These are phyloP conservation scores for Alternaria infectoria DNA, from an alignment of 2,329 filamentous ascomycete species.

Conservation along the genomic window DNA sequence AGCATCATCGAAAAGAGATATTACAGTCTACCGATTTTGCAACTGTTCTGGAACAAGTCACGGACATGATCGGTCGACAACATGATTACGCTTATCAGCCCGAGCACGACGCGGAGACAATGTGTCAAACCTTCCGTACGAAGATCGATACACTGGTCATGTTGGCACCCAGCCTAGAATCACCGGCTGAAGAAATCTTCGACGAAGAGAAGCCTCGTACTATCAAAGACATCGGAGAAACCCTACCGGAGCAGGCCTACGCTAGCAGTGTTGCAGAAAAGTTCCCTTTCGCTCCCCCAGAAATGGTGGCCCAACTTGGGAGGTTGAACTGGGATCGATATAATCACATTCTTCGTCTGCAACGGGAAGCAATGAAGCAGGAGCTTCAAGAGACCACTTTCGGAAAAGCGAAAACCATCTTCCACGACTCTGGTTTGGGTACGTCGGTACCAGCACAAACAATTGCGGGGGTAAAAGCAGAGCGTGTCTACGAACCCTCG, in stretches of 20 bases:
- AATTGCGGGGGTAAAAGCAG: not conserved
- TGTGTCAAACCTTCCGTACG: conserved; percentile 4
- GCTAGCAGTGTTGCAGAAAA: conserved; percentile 8
- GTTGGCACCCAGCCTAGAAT: conserved; percentile 5
- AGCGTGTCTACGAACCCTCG: not conserved
- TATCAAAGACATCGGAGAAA: not conserved
- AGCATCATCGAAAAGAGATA: not conserved
- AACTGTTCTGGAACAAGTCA: not conserved
- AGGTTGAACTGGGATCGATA: conserved; percentile 13
- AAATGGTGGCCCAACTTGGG: conserved; percentile 1
- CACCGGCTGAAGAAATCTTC: not conserved
- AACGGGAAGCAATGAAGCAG: not conserved
- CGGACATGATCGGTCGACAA: not conserved
- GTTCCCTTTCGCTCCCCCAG: conserved; percentile 2
- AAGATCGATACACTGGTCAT: conserved; percentile 10
- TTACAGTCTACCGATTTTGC: not conserved
- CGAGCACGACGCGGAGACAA: not conserved
- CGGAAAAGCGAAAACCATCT: not conserved
- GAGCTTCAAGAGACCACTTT: not conserved
- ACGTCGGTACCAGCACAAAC: not conserved
- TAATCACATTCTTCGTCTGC: conserved; percentile 7
- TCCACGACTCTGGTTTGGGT: not conserved
- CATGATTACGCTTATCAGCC: not conserved
- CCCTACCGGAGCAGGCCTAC: conserved; percentile 8
- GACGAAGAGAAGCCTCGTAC: conserved; percentile 5